phyloP scores from a whole-genome alignment of 257 asterid species.

The Solanum sitiens region DNA sequence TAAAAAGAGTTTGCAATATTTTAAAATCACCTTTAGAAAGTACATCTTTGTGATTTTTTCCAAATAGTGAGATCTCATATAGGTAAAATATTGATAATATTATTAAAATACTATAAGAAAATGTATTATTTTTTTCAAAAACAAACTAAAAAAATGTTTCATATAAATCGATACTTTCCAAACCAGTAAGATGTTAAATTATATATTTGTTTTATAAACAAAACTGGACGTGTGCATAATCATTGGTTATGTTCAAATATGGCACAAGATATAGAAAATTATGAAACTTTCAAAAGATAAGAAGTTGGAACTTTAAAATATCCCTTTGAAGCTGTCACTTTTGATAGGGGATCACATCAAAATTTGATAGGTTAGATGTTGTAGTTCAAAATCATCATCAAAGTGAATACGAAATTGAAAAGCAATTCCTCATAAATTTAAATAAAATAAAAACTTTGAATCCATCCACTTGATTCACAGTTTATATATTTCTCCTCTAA shows the following conservation, averaged over 20 bases:
- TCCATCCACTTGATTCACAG: background rate
- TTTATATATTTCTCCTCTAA: background rate
- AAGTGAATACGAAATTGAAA: too few species aligned
- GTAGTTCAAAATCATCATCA: background rate
- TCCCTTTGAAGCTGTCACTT: background rate
- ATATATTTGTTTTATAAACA: background rate
- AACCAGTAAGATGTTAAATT: too few species aligned
- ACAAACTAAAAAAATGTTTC: too few species aligned
- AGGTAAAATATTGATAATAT: too few species aligned
- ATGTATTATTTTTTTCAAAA: too few species aligned
- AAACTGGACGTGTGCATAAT: background rate
- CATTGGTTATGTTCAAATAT: background rate
- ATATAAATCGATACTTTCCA: too few species aligned
- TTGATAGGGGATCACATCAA: background rate
- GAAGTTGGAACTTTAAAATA: background rate
- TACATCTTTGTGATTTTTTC: background rate
- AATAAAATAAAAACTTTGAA: too few species aligned
- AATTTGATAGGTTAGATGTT: background rate
- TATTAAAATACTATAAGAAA: too few species aligned
- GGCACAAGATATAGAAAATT: background rate
- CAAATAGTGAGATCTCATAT: background rate
- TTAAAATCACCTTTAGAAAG: background rate
- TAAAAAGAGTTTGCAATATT: too few species aligned
- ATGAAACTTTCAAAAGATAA: background rate
- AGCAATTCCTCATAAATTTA: background rate